Percentiles rank a stretch among this genome's conserved stretches.
phyloP scores from a whole-genome alignment of 345 rosid species.

The Trapa bicornis region DNA sequence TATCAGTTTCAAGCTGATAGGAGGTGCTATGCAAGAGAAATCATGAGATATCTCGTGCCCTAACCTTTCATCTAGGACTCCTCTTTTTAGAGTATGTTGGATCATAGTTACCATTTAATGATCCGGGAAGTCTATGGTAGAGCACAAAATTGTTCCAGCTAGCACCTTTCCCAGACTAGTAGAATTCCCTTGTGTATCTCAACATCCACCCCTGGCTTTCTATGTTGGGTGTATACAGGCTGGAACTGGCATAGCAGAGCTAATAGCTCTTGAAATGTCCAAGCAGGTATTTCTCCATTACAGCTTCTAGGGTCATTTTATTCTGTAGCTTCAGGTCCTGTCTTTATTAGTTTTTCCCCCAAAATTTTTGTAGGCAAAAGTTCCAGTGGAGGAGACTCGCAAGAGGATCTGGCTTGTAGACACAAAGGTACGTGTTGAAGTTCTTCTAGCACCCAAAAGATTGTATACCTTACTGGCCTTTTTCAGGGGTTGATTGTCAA shows the following conservation, averaged over 20 bases:
- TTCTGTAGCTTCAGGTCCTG: not conserved
- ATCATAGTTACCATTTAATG: too few species aligned
- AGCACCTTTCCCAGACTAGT: too few species aligned
- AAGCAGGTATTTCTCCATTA: slow-evolving; percentile 44
- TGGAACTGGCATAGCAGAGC: slow-evolving; percentile 93
- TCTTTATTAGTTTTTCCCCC: not conserved
- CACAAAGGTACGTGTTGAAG: slow-evolving; percentile 43
- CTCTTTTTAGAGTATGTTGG: too few species aligned
- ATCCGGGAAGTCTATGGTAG: too few species aligned
- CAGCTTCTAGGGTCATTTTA: not conserved
- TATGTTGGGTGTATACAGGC: slow-evolving; percentile 38
- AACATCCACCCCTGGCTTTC: not conserved
- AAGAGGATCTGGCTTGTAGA: slow-evolving; percentile 91
- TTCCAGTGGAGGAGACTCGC: slow-evolving; percentile 59
- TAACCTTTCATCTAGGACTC: too few species aligned
- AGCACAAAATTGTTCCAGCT: too few species aligned
- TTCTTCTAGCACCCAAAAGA: not conserved
- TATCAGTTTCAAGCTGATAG: too few species aligned
- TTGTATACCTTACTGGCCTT: not conserved
- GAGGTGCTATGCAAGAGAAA: too few species aligned
- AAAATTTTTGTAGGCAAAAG: slow-evolving; percentile 36
- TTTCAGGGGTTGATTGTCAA: slow-evolving; percentile 72
- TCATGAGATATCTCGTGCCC: too few species aligned
- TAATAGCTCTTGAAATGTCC: slow-evolving; percentile 80
- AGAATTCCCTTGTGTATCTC: too few species aligned